phyloP scores from a whole-genome alignment of 768 basidiomycete genomes.

The Omphalotus guepiniiformis region DNA sequence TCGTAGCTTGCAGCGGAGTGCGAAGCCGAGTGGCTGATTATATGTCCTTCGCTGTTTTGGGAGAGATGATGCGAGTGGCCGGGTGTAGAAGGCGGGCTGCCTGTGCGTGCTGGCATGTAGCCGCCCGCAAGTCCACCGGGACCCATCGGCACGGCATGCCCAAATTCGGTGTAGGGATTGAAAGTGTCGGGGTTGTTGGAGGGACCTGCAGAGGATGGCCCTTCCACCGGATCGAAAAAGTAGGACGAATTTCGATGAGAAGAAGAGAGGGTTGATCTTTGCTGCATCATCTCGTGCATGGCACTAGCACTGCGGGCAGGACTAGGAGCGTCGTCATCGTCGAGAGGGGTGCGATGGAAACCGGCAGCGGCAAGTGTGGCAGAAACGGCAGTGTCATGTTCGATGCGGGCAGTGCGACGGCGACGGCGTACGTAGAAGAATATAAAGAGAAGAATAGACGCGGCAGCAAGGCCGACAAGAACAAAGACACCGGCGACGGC shows the following conservation, averaged over 20 bases:
- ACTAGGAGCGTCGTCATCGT: conserved; percentile 56
- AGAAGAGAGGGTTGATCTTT: conserved; percentile 31
- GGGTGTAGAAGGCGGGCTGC: conserved; percentile 39
- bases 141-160: conserved; percentile 19
- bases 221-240: conserved; percentile 34
- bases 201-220: no score
- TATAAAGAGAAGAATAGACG: conserved; percentile 63
- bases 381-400: conserved; percentile 68
- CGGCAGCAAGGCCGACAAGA: conserved; percentile 78
- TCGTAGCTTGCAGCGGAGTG: conserved; percentile 57
- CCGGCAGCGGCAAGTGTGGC: conserved; percentile 71
- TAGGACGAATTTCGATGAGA: conserved; percentile 32
- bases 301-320: conserved; percentile 19
- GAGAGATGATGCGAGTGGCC: conserved; percentile 21
- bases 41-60: conserved; percentile 26
- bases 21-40: conserved; percentile 37
- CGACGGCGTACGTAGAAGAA: conserved; percentile 68
- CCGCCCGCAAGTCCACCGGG: no score
- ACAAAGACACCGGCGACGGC: conserved; percentile 92
- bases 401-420: conserved; percentile 54
- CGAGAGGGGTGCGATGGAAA: conserved; percentile 60
- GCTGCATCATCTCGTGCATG: conserved; percentile 34
- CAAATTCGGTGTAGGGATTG: conserved; percentile 54
- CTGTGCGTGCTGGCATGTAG: conserved; percentile 44
- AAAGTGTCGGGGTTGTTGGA: conserved; percentile 24